phyloP scores from a whole-genome alignment of 2,329 filamentous ascomycete species.

The Exophiala spinifera region DNA sequence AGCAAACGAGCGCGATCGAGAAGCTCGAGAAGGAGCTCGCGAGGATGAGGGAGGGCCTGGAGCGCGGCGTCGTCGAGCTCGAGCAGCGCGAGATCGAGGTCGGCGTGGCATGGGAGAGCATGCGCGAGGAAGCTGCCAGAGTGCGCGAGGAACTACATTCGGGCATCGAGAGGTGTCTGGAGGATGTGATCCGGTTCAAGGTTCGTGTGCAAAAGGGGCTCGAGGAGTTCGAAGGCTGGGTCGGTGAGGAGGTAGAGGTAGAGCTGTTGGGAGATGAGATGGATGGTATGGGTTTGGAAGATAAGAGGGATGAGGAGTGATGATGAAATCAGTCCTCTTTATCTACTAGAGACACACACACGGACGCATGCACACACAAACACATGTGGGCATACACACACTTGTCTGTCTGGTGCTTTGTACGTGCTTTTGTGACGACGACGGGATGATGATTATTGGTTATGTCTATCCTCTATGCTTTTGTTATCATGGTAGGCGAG shows the following conservation, averaged over 20 bases:
- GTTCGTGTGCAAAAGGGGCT: conserved; percentile 90
- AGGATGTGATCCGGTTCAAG: conserved; percentile 98
- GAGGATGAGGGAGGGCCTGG: conserved; percentile 28
- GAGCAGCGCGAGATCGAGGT: conserved; percentile 61
- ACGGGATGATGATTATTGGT: too few relatives aligned
- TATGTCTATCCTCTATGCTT: too few relatives aligned
- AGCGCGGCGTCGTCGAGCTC: conserved; percentile 37
- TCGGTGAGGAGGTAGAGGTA: conserved; percentile 87
- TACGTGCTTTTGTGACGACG: too few relatives aligned
- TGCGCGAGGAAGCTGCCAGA: conserved; percentile 29
- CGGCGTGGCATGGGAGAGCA: conserved; percentile 27
- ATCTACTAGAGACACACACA: too few relatives aligned
- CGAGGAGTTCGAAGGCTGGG: conserved; percentile 91
- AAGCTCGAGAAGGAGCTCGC: conserved; percentile 98
- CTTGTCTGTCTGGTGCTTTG: too few relatives aligned
- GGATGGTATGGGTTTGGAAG: conserved; percentile 16
- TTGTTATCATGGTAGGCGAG: too few relatives aligned
- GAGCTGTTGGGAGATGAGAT: conserved; percentile 66
- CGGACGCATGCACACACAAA: too few relatives aligned
- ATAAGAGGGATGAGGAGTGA: conserved; percentile 3
- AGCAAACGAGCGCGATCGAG: conserved; percentile 89
- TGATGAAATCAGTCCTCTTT: too few relatives aligned
- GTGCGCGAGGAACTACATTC: conserved; percentile 96
- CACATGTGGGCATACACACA: too few relatives aligned
- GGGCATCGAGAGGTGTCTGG: conserved; percentile 91